Base-by-base conservation (phyloP, 2,329 filamentous ascomycete species). In the Alternaria gaisen region DNA sequence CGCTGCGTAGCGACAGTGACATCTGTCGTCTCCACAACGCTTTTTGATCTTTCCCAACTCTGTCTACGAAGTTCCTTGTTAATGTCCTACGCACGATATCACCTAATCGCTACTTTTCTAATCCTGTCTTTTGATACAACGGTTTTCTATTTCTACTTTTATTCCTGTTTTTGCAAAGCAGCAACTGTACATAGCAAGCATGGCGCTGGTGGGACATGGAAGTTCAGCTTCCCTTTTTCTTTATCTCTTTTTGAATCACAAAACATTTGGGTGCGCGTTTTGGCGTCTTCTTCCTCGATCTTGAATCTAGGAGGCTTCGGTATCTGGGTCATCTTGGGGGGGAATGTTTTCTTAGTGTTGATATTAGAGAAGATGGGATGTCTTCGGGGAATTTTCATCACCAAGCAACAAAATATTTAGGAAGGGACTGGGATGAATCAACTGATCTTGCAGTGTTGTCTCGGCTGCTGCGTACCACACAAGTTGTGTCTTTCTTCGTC, bases 171-270 rank as follows among this genome's bases (percentile, higher is more conserved):
- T 34, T 50, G 20, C 46, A 4, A 4, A 26, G 43, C 24, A 16
- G 32, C 30, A 50, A 50, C n/a, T 30, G 50, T 52, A 52, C 36
- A 52, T 52, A 52, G 36, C 50, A 52, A 52, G 50, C 50, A 52
- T 41, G 36, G 50, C 50, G 50, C 50, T 52, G 50, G 50, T 30
- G n/a, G 50, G 50, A 22, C n/a, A 47, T 12, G 16, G 44, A 26
- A 18, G 36, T 5, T 11, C 28, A 30, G 28, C 28, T 40, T 34
- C 44, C 11, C 22, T 48, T 36, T 18, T 11, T 30, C 12, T 9
- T 9, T 47, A n/a, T 38, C 16, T 48, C 28, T 12, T 30, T 47
- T 18, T 32, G n/a, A 36, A n/a, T 38, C 32, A 38, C 20, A 50
- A 38, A 50, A 26, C 32, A 50, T 50, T 14, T 36, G 32, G 46